These are phyloP conservation scores for Nitzschia sp. DNA, from an alignment of 108 stramenopile species.

Conservation along the genomic window DNA sequence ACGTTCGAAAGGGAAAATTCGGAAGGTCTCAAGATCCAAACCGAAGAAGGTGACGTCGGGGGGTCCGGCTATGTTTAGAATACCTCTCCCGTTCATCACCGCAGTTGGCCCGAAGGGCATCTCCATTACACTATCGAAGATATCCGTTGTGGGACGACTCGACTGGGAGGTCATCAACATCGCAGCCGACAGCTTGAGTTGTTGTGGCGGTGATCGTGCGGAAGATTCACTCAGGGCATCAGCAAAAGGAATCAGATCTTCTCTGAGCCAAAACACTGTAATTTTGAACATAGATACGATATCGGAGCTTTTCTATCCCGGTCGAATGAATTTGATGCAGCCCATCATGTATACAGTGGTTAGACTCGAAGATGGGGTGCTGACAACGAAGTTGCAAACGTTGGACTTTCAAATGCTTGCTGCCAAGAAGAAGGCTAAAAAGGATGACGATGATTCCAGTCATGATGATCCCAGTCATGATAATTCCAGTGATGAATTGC, in stretches of 20 bases:
- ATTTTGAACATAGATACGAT: constrained; percentile 12
- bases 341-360: constrained; percentile 4
- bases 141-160: background rate
- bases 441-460: no score
- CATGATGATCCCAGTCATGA: background rate
- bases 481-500: background rate
- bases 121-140: background rate
- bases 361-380: background rate
- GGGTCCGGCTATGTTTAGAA: background rate
- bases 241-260: background rate
- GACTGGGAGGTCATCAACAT: background rate
- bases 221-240: background rate
- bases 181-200: background rate
- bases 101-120: background rate
- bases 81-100: constrained; percentile 1
- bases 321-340: background rate
- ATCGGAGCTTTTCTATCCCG: constrained; percentile 1
- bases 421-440: background rate
- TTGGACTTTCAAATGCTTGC: constrained; percentile 6
- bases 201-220: background rate
- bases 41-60: no score
- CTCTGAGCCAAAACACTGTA: background rate
- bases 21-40: no score
- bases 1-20: no score
- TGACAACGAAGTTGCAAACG: constrained; percentile 1